phyloP scores from a whole-genome alignment of 2,329 filamentous ascomycete species.

The Colletotrichum truncatum region DNA sequence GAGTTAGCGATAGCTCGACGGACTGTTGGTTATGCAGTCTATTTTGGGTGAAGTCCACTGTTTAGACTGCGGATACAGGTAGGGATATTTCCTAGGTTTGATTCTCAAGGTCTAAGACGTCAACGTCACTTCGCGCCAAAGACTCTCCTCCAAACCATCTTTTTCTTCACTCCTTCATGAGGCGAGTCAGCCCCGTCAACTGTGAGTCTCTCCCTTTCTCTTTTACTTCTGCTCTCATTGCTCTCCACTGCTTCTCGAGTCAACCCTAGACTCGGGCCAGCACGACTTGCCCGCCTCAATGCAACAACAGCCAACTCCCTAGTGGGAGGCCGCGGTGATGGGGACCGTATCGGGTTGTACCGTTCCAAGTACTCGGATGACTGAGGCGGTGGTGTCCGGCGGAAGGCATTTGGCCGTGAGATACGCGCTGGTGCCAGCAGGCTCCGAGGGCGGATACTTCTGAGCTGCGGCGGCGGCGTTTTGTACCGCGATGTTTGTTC shows the following conservation, averaged over 20 bases:
- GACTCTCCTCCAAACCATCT: constrained; percentile 13
- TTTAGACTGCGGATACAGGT: not conserved
- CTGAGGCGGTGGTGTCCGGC: constrained; percentile 29
- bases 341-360: constrained; percentile 37
- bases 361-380: constrained; percentile 46
- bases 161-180: not conserved
- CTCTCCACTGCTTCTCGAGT: not conserved
- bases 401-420: not conserved
- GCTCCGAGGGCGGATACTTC: constrained; percentile 3
- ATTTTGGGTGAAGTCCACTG: constrained; percentile 1
- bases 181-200: constrained; percentile 24
- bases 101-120: not conserved
- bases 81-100: not conserved
- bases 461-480: constrained; percentile 13
- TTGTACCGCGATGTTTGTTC: constrained; percentile 13
- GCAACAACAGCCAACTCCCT: constrained; percentile 3
- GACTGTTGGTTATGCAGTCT: not conserved
- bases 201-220: not conserved
- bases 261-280: not conserved
- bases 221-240: not conserved
- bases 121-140: constrained; percentile 22
- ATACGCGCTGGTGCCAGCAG: not conserved
- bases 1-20: not conserved
- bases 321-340: constrained; percentile 6
- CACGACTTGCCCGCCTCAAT: constrained; percentile 2